phyloP scores from a whole-genome alignment of 192 early-diverging fungal genomes.

The Powellomyces hirtus region DNA sequence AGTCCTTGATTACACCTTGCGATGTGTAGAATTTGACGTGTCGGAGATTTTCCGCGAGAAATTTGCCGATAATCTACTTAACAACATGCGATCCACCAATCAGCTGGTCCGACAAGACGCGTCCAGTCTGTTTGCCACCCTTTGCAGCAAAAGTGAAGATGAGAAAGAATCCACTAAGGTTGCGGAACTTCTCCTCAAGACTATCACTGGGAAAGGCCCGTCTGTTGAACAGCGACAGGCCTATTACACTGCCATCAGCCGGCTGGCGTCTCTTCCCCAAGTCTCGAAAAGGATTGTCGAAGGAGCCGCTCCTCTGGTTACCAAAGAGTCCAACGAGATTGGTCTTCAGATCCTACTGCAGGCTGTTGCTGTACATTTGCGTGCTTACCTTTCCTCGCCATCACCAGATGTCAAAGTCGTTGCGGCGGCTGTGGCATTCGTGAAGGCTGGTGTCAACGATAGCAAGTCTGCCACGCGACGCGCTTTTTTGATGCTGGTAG shows the following conservation, averaged over 20 bases:
- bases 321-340: conserved; percentile 76
- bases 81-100: conserved; percentile 65
- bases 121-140: conserved; percentile 56
- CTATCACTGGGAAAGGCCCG: conserved; percentile 32
- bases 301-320: conserved; percentile 62
- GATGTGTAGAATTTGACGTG: conserved; percentile 59
- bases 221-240: conserved; percentile 69
- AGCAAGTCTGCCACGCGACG: conserved; percentile 60
- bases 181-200: conserved; percentile 59
- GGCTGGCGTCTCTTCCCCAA: conserved; percentile 37
- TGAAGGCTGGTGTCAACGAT: conserved; percentile 57
- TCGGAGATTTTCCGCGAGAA: conserved; percentile 57
- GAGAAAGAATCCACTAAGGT: conserved; percentile 56
- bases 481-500: conserved; percentile 64
- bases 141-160: conserved; percentile 49
- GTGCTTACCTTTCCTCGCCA: conserved; percentile 42
- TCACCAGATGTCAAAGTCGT: conserved; percentile 39
- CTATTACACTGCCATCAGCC: conserved; percentile 57
- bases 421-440: conserved; percentile 44
- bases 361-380: conserved; percentile 55
- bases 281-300: conserved; percentile 55
- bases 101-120: conserved; percentile 56
- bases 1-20: conserved; percentile 54
- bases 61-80: conserved; percentile 63
- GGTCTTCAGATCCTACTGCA: conserved; percentile 61